These are phyloP conservation scores for Microcyclospora tardicrescens DNA, from an alignment of 2,329 filamentous ascomycete genomes.

Conservation along the genomic window DNA sequence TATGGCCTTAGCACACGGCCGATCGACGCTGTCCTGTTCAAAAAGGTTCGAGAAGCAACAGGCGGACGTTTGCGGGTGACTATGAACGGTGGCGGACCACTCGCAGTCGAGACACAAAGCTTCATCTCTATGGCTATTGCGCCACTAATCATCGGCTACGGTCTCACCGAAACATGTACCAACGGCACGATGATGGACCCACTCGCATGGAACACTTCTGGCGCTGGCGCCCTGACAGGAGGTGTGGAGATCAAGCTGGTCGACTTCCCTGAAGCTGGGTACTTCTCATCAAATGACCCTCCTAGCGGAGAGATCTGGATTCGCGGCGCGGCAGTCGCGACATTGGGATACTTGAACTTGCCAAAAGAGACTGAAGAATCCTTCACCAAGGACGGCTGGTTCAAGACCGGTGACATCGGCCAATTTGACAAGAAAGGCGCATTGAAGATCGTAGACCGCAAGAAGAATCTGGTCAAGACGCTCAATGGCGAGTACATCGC, in stretches of 20 bases:
- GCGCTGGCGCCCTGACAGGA: constrained; percentile 59
- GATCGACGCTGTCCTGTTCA: constrained; percentile 71
- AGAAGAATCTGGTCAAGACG: constrained; percentile 94
- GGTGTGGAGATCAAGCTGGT: constrained; percentile 78
- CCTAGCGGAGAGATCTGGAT: constrained; percentile 40
- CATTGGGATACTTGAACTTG: constrained; percentile 66
- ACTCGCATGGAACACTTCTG: constrained; percentile 61
- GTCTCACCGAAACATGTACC: constrained; percentile 65
- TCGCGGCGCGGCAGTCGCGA: constrained; percentile 26
- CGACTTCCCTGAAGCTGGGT: constrained; percentile 70
- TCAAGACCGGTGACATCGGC: constrained; percentile 86
- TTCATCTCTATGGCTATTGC: constrained; percentile 82
- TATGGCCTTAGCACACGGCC: constrained; percentile 29
- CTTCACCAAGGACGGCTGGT: constrained; percentile 73
- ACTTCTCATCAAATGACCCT: constrained; percentile 55
- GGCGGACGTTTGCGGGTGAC: constrained; percentile 73
- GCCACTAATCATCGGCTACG: constrained; percentile 84
- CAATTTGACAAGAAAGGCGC: constrained; percentile 69
- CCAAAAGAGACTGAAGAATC: constrained; percentile 64
- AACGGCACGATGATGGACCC: constrained; percentile 67
- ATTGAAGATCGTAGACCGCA: constrained; percentile 72
- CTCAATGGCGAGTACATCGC: constrained; percentile 89
- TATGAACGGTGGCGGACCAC: constrained; percentile 81
- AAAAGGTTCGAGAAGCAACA: constrained; percentile 74
- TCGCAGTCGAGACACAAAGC: constrained; percentile 67